These are phyloP conservation scores for Aspergillus calidoustus DNA, from an alignment of 2,329 filamentous ascomycete genomes.

Conservation along the genomic window DNA sequence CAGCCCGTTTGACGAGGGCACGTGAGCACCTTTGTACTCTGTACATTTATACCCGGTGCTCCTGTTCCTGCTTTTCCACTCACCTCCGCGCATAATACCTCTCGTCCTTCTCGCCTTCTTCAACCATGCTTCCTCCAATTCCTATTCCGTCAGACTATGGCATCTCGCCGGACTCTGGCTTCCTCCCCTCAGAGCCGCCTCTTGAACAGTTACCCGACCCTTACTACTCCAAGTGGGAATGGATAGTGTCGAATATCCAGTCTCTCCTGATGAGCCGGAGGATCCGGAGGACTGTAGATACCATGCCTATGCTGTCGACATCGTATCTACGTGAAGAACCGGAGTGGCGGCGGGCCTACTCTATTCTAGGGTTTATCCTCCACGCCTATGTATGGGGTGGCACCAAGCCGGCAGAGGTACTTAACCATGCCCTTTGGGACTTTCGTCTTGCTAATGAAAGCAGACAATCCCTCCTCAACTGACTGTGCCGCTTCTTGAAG, in stretches of 20 bases:
- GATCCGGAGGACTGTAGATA: slow-evolving; percentile 77
- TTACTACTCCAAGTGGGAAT: slow-evolving; percentile 96
- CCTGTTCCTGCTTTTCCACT: not conserved
- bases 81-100: not conserved
- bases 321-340: slow-evolving; percentile 78
- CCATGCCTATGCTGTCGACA: slow-evolving; percentile 82
- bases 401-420: slow-evolving; percentile 71
- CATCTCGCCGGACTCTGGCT: slow-evolving; percentile 69
- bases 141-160: slow-evolving; percentile 73
- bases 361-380: slow-evolving; percentile 75
- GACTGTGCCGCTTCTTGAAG: slow-evolving; percentile 77
- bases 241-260: slow-evolving; percentile 82
- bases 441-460: slow-evolving; percentile 1
- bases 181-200: slow-evolving; percentile 81
- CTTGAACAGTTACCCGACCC: slow-evolving; percentile 80
- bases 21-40: slow-evolving; percentile 13
- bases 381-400: slow-evolving; percentile 93
- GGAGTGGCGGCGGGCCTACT: slow-evolving; percentile 90
- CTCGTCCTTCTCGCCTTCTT: not conserved
- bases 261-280: slow-evolving; percentile 83
- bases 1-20: slow-evolving; percentile 1
- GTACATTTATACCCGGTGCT: slow-evolving; percentile 11
- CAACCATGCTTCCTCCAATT: slow-evolving; percentile 51
- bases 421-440: not conserved
- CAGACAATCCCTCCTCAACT: slow-evolving; percentile 76